These are phyloP conservation scores for Ensete glaucum DNA, from an alignment of 176 grass and related monocot species.

Conservation along the genomic window DNA sequence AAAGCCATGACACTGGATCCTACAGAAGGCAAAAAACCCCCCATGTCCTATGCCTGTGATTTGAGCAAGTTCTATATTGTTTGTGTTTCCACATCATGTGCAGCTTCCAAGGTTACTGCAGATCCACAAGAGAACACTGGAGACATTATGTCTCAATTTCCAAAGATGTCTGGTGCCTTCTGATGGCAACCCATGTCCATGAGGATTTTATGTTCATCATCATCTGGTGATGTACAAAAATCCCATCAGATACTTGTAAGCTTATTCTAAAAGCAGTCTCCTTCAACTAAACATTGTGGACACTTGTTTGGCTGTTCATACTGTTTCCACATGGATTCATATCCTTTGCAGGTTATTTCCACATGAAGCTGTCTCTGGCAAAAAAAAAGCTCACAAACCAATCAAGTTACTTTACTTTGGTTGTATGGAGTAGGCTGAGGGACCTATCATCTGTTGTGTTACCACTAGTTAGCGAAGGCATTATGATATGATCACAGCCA, in stretches of 20 bases:
- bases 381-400: no score
- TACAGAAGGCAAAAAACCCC: not conserved
- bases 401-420: no score
- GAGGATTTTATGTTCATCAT: not conserved
- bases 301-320: not conserved
- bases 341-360: no score
- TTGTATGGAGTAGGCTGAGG: no score
- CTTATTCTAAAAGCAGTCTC: not conserved
- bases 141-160: not conserved
- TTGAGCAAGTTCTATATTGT: not conserved
- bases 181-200: not conserved
- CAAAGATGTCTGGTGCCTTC: not conserved
- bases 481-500: no score
- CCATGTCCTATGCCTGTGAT: constrained; percentile 2
- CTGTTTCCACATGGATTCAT: no score
- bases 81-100: not conserved
- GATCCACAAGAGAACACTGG: no score
- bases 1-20: constrained; percentile 5
- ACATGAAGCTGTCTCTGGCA: no score
- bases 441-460: no score
- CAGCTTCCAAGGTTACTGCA: not conserved
- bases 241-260: not conserved
- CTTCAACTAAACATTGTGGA: not conserved
- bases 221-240: not conserved
- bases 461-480: no score